These are phyloP conservation scores for Chondrostereum purpureum DNA, from an alignment of 1,284 basidiomycete species.

Conservation along the genomic window DNA sequence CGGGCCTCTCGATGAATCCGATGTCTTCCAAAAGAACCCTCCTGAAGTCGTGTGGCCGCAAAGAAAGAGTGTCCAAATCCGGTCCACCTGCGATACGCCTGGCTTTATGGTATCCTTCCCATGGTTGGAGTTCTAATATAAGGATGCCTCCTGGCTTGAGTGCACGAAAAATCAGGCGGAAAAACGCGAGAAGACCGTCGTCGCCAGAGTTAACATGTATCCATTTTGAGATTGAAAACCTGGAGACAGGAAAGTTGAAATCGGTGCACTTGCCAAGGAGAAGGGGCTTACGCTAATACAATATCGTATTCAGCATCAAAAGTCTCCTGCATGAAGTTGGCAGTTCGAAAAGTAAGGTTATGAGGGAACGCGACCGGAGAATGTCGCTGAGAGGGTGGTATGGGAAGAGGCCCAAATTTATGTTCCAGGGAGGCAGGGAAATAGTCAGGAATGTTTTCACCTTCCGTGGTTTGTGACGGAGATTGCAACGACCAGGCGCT, in stretches of 20 bases:
- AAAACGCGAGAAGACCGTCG: conserved; percentile 56
- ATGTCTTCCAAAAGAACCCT: conserved; percentile 40
- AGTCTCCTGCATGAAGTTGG: conserved; percentile 62
- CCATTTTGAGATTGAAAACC: conserved; percentile 82
- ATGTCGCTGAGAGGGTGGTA: conserved; percentile 37
- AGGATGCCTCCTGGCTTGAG: conserved; percentile 56
- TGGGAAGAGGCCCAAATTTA: conserved; percentile 64
- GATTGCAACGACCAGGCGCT: conserved; percentile 63
- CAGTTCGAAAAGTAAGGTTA: conserved; percentile 62
- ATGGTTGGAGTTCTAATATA: conserved; percentile 72
- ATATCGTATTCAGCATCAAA: conserved; percentile 54
- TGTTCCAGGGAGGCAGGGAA: conserved; percentile 73
- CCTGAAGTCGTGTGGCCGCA: conserved; percentile 60
- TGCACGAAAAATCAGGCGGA: conserved; percentile 49
- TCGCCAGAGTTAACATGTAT: conserved; percentile 77
- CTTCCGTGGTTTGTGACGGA: conserved; percentile 21
- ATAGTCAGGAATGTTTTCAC: conserved; percentile 29
- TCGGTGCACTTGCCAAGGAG: conserved; percentile 1
- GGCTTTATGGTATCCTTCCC: conserved; percentile 73
- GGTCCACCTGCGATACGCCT: conserved; percentile 59
- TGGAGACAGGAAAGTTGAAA: conserved; percentile 20
- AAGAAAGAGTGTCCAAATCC: conserved; percentile 42
- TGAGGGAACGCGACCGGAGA: conserved; percentile 55
- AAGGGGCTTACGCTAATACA: conserved; percentile 57
- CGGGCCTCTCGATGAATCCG: conserved; percentile 51